A percentile compares a stretch with the other conserved stretches of the same genome.
Conservation (phyloP, 2,329 filamentous ascomycete genomes). For the Byssochlamys sp. region DNA sequence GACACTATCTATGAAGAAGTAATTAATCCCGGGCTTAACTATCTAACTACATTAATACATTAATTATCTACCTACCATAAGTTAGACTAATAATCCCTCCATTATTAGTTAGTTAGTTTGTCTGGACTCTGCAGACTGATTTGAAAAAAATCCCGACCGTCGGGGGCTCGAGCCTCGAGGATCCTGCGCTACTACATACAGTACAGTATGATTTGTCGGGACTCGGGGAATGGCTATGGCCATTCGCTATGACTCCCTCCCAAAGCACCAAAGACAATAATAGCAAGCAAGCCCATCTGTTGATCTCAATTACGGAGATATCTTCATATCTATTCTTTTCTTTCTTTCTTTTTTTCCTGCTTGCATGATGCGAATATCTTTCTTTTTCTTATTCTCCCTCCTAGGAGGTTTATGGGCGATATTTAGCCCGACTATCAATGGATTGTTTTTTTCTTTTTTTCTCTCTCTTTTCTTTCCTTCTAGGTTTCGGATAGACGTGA, state of each 20-base stretch:
- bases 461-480: too few relatives aligned
- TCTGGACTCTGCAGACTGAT: background rate
- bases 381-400: too few relatives aligned
- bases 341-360: too few relatives aligned
- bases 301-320: background rate
- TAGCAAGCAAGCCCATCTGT: background rate
- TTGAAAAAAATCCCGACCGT: background rate
- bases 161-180: background rate
- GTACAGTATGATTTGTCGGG: background rate
- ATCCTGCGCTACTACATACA: background rate
- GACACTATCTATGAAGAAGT: too few relatives aligned
- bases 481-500: background rate
- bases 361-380: too few relatives aligned
- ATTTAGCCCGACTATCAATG: background rate
- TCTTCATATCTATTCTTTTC: background rate
- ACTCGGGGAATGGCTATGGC: background rate
- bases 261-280: too few relatives aligned
- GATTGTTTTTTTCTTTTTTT: background rate
- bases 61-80: background rate
- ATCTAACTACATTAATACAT: too few relatives aligned
- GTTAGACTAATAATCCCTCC: background rate
- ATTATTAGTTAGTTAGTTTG: background rate
- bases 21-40: too few relatives aligned
- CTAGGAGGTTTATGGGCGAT: too few relatives aligned
- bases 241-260: background rate